phyloP scores from a whole-genome alignment of 768 basidiomycete genomes.

The Holtermannia corniformis region DNA sequence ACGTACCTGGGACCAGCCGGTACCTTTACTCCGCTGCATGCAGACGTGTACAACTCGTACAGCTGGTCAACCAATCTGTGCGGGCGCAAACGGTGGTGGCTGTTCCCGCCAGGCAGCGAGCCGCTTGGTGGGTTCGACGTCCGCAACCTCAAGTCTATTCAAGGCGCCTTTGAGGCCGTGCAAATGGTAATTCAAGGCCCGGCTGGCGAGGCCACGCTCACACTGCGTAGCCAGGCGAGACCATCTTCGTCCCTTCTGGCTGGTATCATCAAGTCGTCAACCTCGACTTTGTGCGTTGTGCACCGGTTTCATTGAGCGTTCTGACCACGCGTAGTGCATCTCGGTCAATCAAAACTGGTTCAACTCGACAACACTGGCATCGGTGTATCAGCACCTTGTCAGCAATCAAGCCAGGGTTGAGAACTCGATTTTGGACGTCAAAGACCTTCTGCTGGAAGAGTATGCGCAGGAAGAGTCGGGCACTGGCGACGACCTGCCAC shows the following conservation, averaged over 20 bases:
- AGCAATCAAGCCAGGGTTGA: slow-evolving; percentile 36
- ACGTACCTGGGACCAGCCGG: slow-evolving; percentile 37
- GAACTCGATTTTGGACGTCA: slow-evolving; percentile 31
- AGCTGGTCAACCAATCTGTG: slow-evolving; percentile 41
- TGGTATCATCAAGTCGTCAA: slow-evolving; percentile 42
- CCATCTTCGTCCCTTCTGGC: slow-evolving; percentile 40
- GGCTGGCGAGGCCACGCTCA: background rate
- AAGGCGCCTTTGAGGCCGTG: slow-evolving; percentile 17
- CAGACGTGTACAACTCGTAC: slow-evolving; percentile 41
- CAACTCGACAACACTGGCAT: slow-evolving; percentile 25
- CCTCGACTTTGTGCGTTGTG: slow-evolving; percentile 30
- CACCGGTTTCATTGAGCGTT: background rate
- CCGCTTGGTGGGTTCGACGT: slow-evolving; percentile 27
- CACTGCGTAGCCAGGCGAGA: slow-evolving; percentile 29
- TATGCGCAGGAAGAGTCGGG: slow-evolving; percentile 12
- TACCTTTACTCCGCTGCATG: slow-evolving; percentile 39
- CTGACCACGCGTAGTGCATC: slow-evolving; percentile 31
- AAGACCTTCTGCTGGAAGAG: slow-evolving; percentile 22
- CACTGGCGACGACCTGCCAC: background rate
- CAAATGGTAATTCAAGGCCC: slow-evolving; percentile 20
- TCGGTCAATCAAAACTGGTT: slow-evolving; percentile 43
- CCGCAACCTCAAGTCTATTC: slow-evolving; percentile 14
- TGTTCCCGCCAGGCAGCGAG: slow-evolving; percentile 30
- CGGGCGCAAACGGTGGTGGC: slow-evolving; percentile 40
- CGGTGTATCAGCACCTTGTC: slow-evolving; percentile 38